Evolutionary conservation across 306 rosid species (phyloP).

Genomic region (Prunus mira): DNA sequence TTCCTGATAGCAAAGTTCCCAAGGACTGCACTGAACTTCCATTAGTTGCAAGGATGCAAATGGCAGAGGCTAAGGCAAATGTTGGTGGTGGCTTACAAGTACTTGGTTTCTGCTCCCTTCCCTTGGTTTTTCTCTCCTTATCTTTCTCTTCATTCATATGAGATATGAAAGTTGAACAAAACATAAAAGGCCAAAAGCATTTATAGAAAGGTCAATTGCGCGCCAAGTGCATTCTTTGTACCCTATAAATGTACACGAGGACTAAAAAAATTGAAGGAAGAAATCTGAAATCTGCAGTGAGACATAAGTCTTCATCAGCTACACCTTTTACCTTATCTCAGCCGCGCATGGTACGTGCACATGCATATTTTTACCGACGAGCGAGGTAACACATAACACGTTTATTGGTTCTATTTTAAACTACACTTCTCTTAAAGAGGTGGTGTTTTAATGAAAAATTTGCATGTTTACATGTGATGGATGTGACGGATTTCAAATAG

Average conservation of each 20-base stretch:
- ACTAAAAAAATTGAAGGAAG: slow-evolving; percentile 5
- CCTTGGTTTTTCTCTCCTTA: neutral
- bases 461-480: no score
- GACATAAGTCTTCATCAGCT: slow-evolving; percentile 31
- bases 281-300: slow-evolving; percentile 45
- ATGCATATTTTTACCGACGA: neutral
- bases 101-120: slow-evolving; percentile 20
- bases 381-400: no score
- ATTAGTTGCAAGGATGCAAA: slow-evolving; percentile 28
- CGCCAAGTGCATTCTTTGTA: slow-evolving; percentile 30
- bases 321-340: slow-evolving; percentile 29
- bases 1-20: slow-evolving; percentile 62
- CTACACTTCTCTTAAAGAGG: no score
- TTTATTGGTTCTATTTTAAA: no score
- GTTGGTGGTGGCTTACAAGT: neutral
- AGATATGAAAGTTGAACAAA: slow-evolving; percentile 41
- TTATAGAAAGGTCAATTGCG: slow-evolving; percentile 20
- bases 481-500: neutral
- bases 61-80: neutral
- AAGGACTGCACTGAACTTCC: slow-evolving; percentile 71
- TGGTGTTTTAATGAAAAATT: no score
- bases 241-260: slow-evolving; percentile 11
- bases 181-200: slow-evolving; percentile 42
- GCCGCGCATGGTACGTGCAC: slow-evolving; percentile 33
- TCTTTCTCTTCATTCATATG: slow-evolving; percentile 16